A percentile compares a stretch with the other conserved stretches of the same genome.
Conservation (phyloP, 148 eudicot species). For the Vaccinium darrowii region DNA sequence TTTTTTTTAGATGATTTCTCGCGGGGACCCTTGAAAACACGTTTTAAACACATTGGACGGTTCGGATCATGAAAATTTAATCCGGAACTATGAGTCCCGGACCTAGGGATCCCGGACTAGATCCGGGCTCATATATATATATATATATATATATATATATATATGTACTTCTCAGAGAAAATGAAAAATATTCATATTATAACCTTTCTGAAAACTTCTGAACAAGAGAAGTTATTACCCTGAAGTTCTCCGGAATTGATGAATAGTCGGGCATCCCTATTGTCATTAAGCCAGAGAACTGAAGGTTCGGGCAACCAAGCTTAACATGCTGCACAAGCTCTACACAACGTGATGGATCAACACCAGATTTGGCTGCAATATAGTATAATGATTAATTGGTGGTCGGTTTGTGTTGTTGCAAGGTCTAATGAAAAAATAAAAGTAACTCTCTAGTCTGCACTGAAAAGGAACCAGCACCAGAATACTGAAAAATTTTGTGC, state of each 20-base stretch:
- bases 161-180: background rate
- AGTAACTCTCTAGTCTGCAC: background rate
- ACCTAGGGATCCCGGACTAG: no score
- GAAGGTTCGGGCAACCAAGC: conserved; percentile 67
- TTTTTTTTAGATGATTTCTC: no score
- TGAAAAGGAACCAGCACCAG: conserved; percentile 11
- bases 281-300: conserved; percentile 89
- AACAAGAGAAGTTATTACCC: conserved; percentile 41
- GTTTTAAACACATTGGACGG: no score
- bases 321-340: conserved; percentile 82
- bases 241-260: conserved; percentile 89
- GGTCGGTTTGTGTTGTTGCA: background rate
- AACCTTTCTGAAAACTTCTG: background rate
- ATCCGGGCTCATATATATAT: no score
- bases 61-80: no score
- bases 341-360: conserved; percentile 74
- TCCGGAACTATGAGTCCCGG: no score
- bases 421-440: background rate
- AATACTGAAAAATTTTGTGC: background rate
- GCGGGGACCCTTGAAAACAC: no score
- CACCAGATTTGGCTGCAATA: conserved; percentile 87
- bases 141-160: no score
- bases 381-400: background rate
- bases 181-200: background rate
- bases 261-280: conserved; percentile 96